Percentiles rank a stretch among this genome's conserved stretches.
phyloP scores from a whole-genome alignment of 805 yeast genomes.

The Kodamaea sagamina region DNA sequence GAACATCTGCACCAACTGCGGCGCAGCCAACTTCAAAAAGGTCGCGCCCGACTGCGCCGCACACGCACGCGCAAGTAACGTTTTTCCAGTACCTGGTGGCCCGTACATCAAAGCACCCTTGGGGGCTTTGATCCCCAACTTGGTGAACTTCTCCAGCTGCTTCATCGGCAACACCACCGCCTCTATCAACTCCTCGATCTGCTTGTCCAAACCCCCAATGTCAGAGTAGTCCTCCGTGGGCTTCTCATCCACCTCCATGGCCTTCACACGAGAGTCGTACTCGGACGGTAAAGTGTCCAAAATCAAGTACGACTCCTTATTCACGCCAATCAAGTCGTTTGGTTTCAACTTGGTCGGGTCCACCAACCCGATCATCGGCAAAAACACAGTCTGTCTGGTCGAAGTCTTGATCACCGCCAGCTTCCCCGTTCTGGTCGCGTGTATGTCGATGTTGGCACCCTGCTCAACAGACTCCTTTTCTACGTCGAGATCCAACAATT shows the following conservation, averaged over 20 bases:
- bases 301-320: slow-evolving; percentile 91
- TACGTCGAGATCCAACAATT: slow-evolving; percentile 82
- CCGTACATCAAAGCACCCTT: slow-evolving; percentile 52
- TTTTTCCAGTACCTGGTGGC: slow-evolving; percentile 52
- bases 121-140: slow-evolving; percentile 79
- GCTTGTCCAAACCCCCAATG: slow-evolving; percentile 97
- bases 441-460: slow-evolving; percentile 93
- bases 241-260: slow-evolving; percentile 99
- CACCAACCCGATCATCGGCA: slow-evolving; percentile 94
- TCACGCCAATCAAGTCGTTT: slow-evolving; percentile 97
- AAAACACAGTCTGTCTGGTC: slow-evolving; percentile 94
- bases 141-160: slow-evolving; percentile 93
- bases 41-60: slow-evolving; percentile 51
- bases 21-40: slow-evolving; percentile 47
- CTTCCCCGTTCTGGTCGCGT: slow-evolving; percentile 87
- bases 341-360: slow-evolving; percentile 91
- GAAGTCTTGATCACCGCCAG: slow-evolving; percentile 98
- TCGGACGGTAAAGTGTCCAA: slow-evolving; percentile 95
- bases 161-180: slow-evolving; percentile 98
- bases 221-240: slow-evolving; percentile 97
- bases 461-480: slow-evolving; percentile 82
- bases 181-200: slow-evolving; percentile 96
- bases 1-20: slow-evolving; percentile 49
- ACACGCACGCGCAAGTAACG: slow-evolving; percentile 49
- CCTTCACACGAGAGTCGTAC: slow-evolving; percentile 96